A percentile compares a stretch with the other conserved stretches of the same genome.
phyloP scores from a whole-genome alignment of 139 green algal species.

The Picochlorum sp. region DNA sequence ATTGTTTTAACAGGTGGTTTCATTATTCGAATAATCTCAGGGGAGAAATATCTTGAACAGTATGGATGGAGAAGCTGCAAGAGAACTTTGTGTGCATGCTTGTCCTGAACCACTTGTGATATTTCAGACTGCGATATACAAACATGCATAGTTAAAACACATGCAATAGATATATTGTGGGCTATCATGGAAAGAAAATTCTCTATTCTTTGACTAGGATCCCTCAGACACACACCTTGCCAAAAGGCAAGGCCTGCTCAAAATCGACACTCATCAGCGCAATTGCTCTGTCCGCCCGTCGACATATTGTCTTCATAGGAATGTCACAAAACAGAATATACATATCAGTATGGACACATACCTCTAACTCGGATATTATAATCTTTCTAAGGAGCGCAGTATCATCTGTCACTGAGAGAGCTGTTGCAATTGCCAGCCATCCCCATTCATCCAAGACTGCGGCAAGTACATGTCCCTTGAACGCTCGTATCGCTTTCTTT shows the following conservation, averaged over 20 bases:
- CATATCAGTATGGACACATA: not conserved
- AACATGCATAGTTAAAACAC: not conserved
- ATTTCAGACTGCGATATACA: conserved; percentile 47
- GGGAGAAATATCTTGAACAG: conserved; percentile 53
- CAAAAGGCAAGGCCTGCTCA: conserved; percentile 19
- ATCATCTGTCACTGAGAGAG: conserved; percentile 71
- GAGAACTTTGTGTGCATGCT: conserved; percentile 44
- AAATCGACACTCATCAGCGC: conserved; percentile 60
- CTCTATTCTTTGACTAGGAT: not conserved
- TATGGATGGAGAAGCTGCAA: conserved; percentile 64
- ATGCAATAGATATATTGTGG: not conserved
- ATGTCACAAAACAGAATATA: not conserved
- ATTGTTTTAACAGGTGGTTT: conserved; percentile 31
- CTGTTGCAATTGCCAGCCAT: conserved; percentile 54
- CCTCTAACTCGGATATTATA: conserved; percentile 60
- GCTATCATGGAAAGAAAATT: not conserved
- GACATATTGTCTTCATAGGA: conserved; percentile 56
- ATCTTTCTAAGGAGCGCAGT: conserved; percentile 66
- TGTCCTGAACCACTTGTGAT: conserved; percentile 36
- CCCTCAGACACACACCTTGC: conserved; percentile 37
- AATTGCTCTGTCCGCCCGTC: conserved; percentile 68
- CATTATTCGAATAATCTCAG: conserved; percentile 39
- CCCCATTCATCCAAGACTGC: conserved; percentile 75
- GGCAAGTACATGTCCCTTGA: conserved; percentile 49
- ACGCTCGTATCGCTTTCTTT: conserved; percentile 50